Evolutionary conservation across 331 rosid species (phyloP), one percentile per base, ranked within the genome.

Genomic region (Malus hybrid): DNA sequence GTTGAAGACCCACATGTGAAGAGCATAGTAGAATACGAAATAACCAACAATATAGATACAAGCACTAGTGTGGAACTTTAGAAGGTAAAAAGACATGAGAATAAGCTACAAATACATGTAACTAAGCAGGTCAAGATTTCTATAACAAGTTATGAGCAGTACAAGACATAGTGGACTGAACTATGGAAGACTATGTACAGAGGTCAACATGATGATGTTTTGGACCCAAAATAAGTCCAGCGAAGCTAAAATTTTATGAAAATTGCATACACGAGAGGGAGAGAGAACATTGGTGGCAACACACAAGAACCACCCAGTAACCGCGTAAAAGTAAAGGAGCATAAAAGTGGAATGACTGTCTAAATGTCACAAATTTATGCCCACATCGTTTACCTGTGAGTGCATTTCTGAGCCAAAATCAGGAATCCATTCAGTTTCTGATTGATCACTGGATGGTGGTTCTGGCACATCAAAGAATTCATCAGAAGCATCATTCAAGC

Each of bases 381-480:
- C 22, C 66, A 71, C 33, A 32, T 56, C 34, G 6, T 82, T 44
- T 83, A 92, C 97, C 97, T 86, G 93, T 60, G 87, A 79, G 78
- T 78, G 82, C 64, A 66, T 83, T 69, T 81, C 82, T 7, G 82
- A 81, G 78, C 85, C 75, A 81, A 86, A 84, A 73, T 87, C 97
- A 13, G 86, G 44, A 74, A 63, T 59, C 93, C 88, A 83, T 62
- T 76, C 88, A 79, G 78, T 71, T 86, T 86, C 97, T 70, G 83
- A 79, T 67, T 83, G 88, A 52, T 89, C 90, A 77, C 50, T 56
- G 73, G 85, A 83, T 27, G 86, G 83, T 66, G 90, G 90, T 68
- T 91, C 97, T 44, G 76, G 93, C 67, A 91, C 89, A 82, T 91
- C 97, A 79, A 86, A 91, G 75, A 87, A 91, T 79, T 89, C 93